Conservation (phyloP, 345 rosid species). For the Lepidium sativum region DNA sequence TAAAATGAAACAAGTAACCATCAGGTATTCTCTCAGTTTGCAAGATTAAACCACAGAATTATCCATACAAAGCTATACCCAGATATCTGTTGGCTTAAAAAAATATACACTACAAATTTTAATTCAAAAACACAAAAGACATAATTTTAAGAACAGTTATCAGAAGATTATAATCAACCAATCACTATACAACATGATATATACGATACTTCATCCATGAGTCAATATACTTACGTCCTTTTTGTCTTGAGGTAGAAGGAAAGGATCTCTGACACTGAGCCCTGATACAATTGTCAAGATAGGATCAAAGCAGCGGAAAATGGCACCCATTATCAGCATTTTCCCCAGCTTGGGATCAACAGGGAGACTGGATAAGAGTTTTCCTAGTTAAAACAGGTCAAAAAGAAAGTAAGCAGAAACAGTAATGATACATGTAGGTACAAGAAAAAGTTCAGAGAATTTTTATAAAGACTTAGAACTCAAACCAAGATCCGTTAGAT, state of each 20-base stretch:
- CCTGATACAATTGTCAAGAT: slow-evolving; percentile 85
- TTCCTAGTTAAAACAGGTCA: slow-evolving; percentile 41
- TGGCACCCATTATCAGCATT: slow-evolving; percentile 96
- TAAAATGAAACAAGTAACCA: slow-evolving; percentile 24
- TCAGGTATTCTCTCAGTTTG: background rate
- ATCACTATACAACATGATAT: background rate
- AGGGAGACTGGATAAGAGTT: slow-evolving; percentile 75
- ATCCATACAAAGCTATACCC: background rate
- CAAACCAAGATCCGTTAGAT: slow-evolving; percentile 92
- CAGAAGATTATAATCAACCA: background rate
- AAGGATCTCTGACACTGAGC: slow-evolving; percentile 96
- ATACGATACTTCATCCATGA: background rate
- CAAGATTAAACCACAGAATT: background rate
- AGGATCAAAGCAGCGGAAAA: slow-evolving; percentile 92
- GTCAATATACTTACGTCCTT: slow-evolving; percentile 59
- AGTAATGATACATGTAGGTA: background rate
- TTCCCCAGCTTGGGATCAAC: slow-evolving; percentile 99
- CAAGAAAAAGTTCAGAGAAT: background rate
- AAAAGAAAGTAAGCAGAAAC: slow-evolving; percentile 10
- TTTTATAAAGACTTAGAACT: slow-evolving; percentile 11
- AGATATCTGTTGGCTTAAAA: background rate
- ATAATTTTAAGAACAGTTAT: background rate
- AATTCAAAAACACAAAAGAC: background rate
- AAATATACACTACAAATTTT: too few relatives aligned
- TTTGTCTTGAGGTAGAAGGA: slow-evolving; percentile 95